Evolutionary conservation across 345 rosid genomes (phyloP).

Genomic region (Syzygium oleosum): DNA sequence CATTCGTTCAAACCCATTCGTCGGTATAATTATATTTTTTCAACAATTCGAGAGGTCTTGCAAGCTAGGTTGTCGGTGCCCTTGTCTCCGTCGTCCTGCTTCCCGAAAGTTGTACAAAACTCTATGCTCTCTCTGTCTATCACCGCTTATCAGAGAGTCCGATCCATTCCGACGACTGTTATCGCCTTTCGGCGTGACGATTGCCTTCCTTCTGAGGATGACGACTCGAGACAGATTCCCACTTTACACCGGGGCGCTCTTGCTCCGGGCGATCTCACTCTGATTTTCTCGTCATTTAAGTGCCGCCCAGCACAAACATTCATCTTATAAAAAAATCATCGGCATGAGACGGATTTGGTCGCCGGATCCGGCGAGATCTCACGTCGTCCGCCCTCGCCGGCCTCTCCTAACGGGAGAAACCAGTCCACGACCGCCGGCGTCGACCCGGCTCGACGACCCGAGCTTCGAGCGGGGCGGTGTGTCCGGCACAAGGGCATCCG

Average conservation of each 20-base stretch:
- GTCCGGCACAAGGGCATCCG: no score
- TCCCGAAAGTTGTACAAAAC: neutral
- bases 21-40: neutral
- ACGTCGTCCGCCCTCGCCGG: no score
- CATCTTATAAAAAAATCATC: no score
- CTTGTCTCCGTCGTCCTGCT: neutral
- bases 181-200: no score
- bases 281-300: neutral
- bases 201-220: neutral
- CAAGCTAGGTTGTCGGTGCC: no score
- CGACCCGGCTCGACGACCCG: neutral
- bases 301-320: no score
- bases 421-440: neutral
- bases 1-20: neutral
- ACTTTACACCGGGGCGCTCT: neutral
- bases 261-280: neutral
- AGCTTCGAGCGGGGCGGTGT: neutral
- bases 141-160: accelerated
- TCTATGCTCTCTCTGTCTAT: neutral
- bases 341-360: no score
- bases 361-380: neutral
- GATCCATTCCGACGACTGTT: neutral
- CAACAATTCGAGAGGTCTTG: neutral
- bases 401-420: neutral
- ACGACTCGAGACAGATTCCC: neutral